phyloP scores from a whole-genome alignment of 495 filamentous ascomycete species.

The Trichoderma orchidacearum region DNA sequence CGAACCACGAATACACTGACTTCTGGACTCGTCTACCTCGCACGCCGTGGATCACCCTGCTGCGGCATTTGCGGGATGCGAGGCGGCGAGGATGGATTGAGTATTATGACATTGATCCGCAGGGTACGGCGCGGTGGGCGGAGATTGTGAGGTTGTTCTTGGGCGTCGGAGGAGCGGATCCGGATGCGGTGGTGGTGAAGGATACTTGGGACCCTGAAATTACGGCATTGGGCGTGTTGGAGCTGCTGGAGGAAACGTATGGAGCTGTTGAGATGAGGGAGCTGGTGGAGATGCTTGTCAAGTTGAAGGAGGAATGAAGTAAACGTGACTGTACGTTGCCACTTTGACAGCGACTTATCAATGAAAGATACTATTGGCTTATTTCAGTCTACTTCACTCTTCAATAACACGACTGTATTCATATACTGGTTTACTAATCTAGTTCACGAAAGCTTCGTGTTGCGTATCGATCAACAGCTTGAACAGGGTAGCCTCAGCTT shows the following conservation, averaged over 20 bases:
- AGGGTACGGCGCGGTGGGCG: conserved; percentile 5
- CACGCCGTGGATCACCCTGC: conserved; percentile 5
- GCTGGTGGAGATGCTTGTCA: not conserved
- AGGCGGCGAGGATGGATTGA: conserved; percentile 6
- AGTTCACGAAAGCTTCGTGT: no score
- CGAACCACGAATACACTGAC: not conserved
- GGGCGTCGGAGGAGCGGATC: not conserved
- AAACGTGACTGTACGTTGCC: no score
- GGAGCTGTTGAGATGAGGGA: not conserved
- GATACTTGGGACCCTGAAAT: not conserved
- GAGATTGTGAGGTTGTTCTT: conserved; percentile 2
- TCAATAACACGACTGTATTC: no score
- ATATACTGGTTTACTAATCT: no score
- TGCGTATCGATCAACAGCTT: no score
- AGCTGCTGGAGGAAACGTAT: conserved; percentile 3
- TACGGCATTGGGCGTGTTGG: not conserved
- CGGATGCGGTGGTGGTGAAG: not conserved
- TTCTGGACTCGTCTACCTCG: not conserved
- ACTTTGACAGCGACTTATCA: no score
- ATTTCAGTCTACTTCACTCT: no score
- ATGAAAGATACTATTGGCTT: no score
- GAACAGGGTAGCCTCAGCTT: no score
- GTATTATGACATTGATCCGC: conserved; percentile 3
- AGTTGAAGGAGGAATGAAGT: conserved; percentile 24
- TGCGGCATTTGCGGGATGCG: conserved; percentile 6